Evolutionary conservation across 2,329 filamentous ascomycete genomes (phyloP), one percentile per base, ranked within the genome.

Genomic region (Diaporthe helianthi): DNA sequence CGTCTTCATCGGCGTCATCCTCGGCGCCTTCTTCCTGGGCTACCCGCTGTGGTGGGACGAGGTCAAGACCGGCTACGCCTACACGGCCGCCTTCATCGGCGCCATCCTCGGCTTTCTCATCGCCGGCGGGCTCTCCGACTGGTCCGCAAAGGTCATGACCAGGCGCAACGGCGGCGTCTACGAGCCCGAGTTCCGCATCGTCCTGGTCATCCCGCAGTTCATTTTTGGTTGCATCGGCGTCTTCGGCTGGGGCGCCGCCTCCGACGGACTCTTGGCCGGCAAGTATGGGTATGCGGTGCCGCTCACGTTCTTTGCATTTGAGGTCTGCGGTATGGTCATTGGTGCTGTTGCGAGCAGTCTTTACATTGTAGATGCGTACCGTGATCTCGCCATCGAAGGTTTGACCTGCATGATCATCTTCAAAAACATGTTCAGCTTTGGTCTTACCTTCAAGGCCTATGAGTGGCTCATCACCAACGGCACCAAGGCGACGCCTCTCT

Each of bases 381-480:
- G 94, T 91, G 82, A 95, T 71, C 88, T 97, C 68, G 89, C 93
- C 1, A 88, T 97, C 58, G 94, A 98, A 80, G 92, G 90, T 8
- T 97, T 97, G 78, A 97, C 94, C 0, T 93, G 93, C 80, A 87
- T 96, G 78, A 87, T 97, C 73, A 90, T 97, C 66, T 97, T 98
- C 85, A 98, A 98, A 81, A 97, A 98, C 80, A 87, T 98, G 72
- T 97, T 98, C 82, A 92, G 90, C 72, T 98, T 97, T 75, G 88
- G 89, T 8, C 83, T 98, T 68, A 97, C 94, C 0, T 97, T 90
- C 78, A 91, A 88, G 73, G 93, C 93, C 1, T 97, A 93, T 75
- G 85, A 94, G 69, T 98, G 95, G 94, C 84, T 97, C 31, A 84
- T 91, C 12, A 73, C 81, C 0, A 88, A 88, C 1, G 87, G 90